A percentile compares a stretch with the other conserved stretches of the same genome.
Evolutionary conservation across 2,329 filamentous ascomycete species (phyloP).

Genomic region (Trichoderma sp.): DNA sequence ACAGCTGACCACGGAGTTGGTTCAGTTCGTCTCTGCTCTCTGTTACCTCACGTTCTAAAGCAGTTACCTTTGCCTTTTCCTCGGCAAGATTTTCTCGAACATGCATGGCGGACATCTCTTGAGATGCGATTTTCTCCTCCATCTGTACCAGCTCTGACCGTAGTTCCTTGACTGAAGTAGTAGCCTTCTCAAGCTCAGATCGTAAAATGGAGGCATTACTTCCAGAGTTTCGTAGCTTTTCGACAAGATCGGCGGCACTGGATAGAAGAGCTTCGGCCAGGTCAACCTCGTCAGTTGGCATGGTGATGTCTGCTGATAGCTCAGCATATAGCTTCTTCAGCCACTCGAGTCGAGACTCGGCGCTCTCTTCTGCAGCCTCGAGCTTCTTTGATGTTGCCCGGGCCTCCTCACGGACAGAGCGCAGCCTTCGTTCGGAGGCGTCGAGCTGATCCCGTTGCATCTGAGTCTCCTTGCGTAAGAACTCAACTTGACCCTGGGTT

Average conservation of each 20-base stretch:
- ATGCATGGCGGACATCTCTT: constrained; percentile 56
- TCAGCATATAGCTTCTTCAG: constrained; percentile 64
- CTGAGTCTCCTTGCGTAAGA: constrained; percentile 62
- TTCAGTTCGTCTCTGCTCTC: constrained; percentile 72
- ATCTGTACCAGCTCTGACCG: constrained; percentile 60
- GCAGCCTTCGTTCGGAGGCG: constrained; percentile 60
- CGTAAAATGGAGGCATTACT: constrained; percentile 62
- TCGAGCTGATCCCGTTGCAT: constrained; percentile 64
- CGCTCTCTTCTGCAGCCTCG: constrained; percentile 54
- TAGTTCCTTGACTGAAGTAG: constrained; percentile 58
- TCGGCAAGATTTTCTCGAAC: constrained; percentile 58
- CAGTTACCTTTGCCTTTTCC: constrained; percentile 57
- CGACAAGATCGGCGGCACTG: constrained; percentile 60
- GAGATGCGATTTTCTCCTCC: constrained; percentile 55
- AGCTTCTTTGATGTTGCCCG: constrained; percentile 56
- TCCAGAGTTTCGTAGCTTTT: constrained; percentile 63
- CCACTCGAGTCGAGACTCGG: constrained; percentile 55
- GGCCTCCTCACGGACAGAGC: constrained; percentile 58
- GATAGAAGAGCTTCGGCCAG: constrained; percentile 64
- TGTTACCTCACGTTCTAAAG: constrained; percentile 60
- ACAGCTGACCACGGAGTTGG: constrained; percentile 70
- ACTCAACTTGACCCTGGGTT: constrained; percentile 64
- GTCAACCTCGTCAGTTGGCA: constrained; percentile 60
- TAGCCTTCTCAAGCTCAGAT: constrained; percentile 65
- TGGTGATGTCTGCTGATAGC: constrained; percentile 55